Conservation (phyloP, 768 basidiomycete genomes). For the Austroboletus eburneus region DNA sequence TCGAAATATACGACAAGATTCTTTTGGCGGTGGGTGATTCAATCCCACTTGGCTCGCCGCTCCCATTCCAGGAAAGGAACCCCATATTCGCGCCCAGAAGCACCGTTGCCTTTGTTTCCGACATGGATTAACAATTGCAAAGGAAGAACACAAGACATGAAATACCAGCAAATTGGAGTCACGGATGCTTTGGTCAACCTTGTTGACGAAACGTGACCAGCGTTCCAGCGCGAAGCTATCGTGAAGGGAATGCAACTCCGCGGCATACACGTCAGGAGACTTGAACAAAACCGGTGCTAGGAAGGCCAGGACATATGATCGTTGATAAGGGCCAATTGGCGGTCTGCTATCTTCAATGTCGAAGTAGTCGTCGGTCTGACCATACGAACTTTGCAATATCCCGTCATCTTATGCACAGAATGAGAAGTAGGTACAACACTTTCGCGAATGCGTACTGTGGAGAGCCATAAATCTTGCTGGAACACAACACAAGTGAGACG, state of each 20-base stretch:
- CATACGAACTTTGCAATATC: conserved; percentile 26
- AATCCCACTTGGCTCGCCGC: neutral
- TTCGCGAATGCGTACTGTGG: conserved; percentile 17
- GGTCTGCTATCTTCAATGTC: conserved; percentile 24
- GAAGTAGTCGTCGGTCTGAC: conserved; percentile 30
- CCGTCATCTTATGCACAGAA: conserved; percentile 20
- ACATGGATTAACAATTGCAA: neutral
- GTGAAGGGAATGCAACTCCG: conserved; percentile 26
- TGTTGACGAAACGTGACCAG: conserved; percentile 28
- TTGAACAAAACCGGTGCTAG: conserved; percentile 21
- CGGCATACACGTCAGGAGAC: conserved; percentile 27
- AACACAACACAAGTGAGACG: conserved; percentile 2
- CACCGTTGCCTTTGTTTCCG: conserved; percentile 23
- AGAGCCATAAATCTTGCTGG: conserved; percentile 30
- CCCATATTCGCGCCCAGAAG: conserved; percentile 24
- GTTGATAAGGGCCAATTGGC: conserved; percentile 14
- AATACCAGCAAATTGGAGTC: conserved; percentile 29
- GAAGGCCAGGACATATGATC: conserved; percentile 15
- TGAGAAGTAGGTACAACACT: neutral
- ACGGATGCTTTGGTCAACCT: conserved; percentile 30
- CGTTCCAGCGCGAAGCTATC: conserved; percentile 24
- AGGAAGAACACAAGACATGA: neutral
- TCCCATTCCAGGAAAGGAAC: conserved; percentile 18
- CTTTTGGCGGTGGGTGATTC: conserved; percentile 15
- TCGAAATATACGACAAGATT: conserved; percentile 27